phyloP scores from a whole-genome alignment of 2,329 filamentous ascomycete species.

The Teratosphaeria epicoccoides region DNA sequence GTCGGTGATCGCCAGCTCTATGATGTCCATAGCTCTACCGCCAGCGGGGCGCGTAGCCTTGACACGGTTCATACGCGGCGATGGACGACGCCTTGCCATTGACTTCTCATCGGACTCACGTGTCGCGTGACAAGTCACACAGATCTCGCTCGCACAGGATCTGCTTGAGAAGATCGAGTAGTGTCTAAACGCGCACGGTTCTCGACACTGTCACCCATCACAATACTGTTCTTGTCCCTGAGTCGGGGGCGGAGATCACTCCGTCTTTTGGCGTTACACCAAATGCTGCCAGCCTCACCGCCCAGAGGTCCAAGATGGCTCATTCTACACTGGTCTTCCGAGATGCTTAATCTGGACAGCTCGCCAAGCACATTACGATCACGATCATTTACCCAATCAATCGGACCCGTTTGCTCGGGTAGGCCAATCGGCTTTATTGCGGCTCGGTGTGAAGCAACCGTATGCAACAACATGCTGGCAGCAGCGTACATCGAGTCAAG shows the following conservation, averaged over 20 bases:
- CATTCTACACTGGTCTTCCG: no score
- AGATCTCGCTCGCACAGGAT: neutral
- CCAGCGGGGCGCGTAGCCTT: neutral
- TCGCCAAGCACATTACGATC: neutral
- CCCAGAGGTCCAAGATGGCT: neutral
- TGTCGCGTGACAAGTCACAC: neutral
- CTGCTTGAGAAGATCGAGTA: neutral
- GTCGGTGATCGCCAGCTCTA: neutral
- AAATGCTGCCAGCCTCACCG: conserved; percentile 1
- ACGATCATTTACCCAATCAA: neutral
- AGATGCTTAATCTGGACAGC: neutral
- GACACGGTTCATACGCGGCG: neutral
- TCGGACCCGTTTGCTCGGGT: neutral
- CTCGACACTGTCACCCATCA: neutral
- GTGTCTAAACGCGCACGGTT: neutral
- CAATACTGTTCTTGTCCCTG: neutral
- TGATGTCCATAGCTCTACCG: neutral
- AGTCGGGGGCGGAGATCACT: neutral
- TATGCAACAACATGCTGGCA: no score
- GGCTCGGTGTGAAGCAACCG: neutral
- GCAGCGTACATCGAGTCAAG: no score
- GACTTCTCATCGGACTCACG: neutral
- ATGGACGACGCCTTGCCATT: neutral
- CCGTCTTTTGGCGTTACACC: neutral
- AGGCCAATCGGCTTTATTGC: neutral